Percentiles rank a stretch among this genome's conserved stretches.
Evolutionary conservation across 352 stramenopile genomes (phyloP).

Genomic region (Globisporangium megalacanthum): DNA sequence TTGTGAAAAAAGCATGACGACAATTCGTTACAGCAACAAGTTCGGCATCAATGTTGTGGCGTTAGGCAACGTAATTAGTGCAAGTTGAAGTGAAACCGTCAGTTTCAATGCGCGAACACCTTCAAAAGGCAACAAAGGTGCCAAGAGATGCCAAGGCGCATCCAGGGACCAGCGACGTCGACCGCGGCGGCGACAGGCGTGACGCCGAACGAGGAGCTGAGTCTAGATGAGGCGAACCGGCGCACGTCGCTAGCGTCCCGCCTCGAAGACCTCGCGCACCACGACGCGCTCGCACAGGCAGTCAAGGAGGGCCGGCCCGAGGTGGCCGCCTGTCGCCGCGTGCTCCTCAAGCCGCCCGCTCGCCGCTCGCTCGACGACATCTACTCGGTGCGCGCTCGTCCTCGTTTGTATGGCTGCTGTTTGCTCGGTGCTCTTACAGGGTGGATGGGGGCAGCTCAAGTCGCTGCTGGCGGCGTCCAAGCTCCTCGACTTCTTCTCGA

Average conservation of each 20-base stretch:
- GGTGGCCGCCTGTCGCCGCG: conserved; percentile 40
- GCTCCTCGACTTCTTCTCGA: conserved; percentile 76
- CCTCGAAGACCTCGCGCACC: conserved; percentile 31
- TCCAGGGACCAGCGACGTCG: neutral
- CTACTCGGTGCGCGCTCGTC: conserved; percentile 34
- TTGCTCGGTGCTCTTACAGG: neutral
- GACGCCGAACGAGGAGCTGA: neutral
- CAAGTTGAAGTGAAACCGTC: neutral
- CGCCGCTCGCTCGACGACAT: conserved; percentile 70
- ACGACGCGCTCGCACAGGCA: conserved; percentile 33
- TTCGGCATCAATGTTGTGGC: neutral
- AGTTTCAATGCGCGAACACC: neutral
- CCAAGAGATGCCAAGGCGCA: too few relatives aligned
- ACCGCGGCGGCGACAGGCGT: neutral
- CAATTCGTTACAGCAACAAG: too few relatives aligned
- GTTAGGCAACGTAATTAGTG: neutral
- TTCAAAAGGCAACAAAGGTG: neutral
- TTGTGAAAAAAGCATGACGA: neutral
- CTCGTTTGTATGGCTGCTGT: neutral
- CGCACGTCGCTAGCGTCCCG: conserved; percentile 44
- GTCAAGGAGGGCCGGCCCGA: conserved; percentile 44
- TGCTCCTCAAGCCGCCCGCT: conserved; percentile 47
- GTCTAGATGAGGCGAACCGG: conserved; percentile 8
- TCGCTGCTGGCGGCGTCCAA: conserved; percentile 65
- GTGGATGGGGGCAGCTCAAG: conserved; percentile 43